Evolutionary conservation across 768 basidiomycete species (phyloP).

Genomic region (Phlebiopsis flavidoalba): DNA sequence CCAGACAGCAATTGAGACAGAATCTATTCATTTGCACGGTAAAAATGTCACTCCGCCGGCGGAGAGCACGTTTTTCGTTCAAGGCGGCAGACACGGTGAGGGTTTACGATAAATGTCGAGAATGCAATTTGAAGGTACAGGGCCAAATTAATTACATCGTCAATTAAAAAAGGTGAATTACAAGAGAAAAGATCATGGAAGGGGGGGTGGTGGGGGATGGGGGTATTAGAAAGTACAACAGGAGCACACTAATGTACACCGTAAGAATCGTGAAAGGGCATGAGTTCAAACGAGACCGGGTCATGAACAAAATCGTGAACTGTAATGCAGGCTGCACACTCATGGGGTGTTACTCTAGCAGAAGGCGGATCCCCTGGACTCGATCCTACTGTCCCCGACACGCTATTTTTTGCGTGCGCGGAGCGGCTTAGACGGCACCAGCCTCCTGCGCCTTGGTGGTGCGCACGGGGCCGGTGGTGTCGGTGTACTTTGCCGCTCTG

Average conservation of each 20-base stretch:
- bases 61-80: too few species aligned
- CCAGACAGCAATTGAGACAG: too few species aligned
- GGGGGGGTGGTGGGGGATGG: not conserved
- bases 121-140: not conserved
- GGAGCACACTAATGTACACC: not conserved
- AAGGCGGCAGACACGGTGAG: not conserved
- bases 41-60: too few species aligned
- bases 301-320: not conserved
- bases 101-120: not conserved
- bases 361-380: too few species aligned
- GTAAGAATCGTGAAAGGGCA: not conserved
- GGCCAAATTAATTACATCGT: constrained; percentile 4
- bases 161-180: not conserved
- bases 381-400: too few species aligned
- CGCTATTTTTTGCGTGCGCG: not conserved
- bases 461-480: not conserved
- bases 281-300: not conserved
- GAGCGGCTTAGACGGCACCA: constrained; percentile 8
- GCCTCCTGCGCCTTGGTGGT: constrained; percentile 13
- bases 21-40: too few species aligned
- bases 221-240: not conserved
- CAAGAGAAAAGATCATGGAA: not conserved
- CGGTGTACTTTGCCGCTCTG: constrained; percentile 22
- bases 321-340: not conserved
- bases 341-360: too few species aligned